Base-by-base conservation (phyloP, 352 stramenopile genomes). In the Globisporangium polare region DNA sequence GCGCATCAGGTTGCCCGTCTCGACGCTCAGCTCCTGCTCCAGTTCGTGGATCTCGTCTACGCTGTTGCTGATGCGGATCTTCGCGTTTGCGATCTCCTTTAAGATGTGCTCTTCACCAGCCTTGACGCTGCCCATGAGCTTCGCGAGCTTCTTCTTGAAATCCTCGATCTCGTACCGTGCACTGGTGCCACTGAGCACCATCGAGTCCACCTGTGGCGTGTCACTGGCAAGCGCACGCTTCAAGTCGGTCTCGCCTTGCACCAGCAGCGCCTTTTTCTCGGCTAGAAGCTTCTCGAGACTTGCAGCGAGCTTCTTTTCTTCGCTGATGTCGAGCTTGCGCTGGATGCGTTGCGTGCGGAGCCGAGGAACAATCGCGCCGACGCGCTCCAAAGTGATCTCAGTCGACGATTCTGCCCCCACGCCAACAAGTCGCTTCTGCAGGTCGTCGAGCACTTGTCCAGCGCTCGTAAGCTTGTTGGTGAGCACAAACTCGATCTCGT, bases 1-100 rank as follows among this genome's bases (percentile, higher is more conserved):
- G n/a, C 80, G 75, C 82, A 94, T 92, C 3, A 94, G 66, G 0
- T 75, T 67, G 0, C 85, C 85, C 0, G 85, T 92, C 53, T 92
- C 82, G 1, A 89, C 80, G 2, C 69, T 43, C 2, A 92, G 56
- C 27, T 94, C 85, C 27, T 76, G 72, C 51, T 94, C 82, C 2
- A 90, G 63, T 2, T 86, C 79, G 56, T 76, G 71, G 42, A 92
- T 87, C 12, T 86, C 77, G 58, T 94, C 82, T 26, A 87, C 67
- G 4, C 69, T 62, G 59, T 94, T 91, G 49, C 75, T 67, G 22
- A 92, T 77, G 20, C 85, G 82, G 10, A 90, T 83, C 41, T 78
- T 75, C 0, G 76, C 71, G 27, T 91, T 94, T 10, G 62, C 47
- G 15, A 88, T 86, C 31, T 91, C 85, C 52, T 75, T 82, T 5